Evolutionary conservation across 2,329 filamentous ascomycete genomes (phyloP).

Genomic region (Magnaporthiopsis rhizophila): DNA sequence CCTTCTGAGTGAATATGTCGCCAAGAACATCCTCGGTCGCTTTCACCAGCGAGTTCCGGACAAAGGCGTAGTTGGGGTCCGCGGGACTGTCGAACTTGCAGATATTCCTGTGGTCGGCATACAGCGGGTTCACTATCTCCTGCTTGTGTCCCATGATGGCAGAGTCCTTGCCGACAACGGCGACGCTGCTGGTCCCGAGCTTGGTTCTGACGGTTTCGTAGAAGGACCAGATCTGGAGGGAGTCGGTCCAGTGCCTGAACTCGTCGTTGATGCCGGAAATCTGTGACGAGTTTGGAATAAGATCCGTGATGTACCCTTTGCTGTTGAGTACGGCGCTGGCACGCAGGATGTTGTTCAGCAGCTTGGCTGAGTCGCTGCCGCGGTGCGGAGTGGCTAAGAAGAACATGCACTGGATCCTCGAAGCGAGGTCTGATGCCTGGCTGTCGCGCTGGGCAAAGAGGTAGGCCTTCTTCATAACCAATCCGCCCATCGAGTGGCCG

Average conservation of each 20-base stretch:
- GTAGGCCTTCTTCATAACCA: slow-evolving; percentile 28
- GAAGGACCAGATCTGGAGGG: slow-evolving; percentile 33
- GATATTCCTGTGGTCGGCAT: slow-evolving; percentile 26
- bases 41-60: slow-evolving; percentile 20
- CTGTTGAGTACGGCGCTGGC: slow-evolving; percentile 8
- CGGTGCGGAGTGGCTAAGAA: slow-evolving; percentile 34
- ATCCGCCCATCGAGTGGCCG: slow-evolving; percentile 38
- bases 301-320: slow-evolving; percentile 16
- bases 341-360: slow-evolving; percentile 16
- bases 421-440: slow-evolving; percentile 19
- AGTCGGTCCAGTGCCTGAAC: slow-evolving; percentile 30
- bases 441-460: slow-evolving; percentile 21
- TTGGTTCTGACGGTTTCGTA: slow-evolving; percentile 22
- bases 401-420: slow-evolving; percentile 24
- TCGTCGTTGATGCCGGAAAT: slow-evolving; percentile 33
- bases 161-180: slow-evolving; percentile 2
- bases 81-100: slow-evolving; percentile 24
- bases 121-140: slow-evolving; percentile 10
- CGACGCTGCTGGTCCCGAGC: background rate
- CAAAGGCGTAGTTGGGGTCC: slow-evolving; percentile 24
- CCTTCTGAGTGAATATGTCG: background rate
- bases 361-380: slow-evolving; percentile 27
- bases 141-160: background rate
- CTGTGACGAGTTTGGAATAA: slow-evolving; percentile 13
- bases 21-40: slow-evolving; percentile 1